phyloP scores from a whole-genome alignment of 192 early-diverging fungal species.

The Allomyces javanicus region DNA sequence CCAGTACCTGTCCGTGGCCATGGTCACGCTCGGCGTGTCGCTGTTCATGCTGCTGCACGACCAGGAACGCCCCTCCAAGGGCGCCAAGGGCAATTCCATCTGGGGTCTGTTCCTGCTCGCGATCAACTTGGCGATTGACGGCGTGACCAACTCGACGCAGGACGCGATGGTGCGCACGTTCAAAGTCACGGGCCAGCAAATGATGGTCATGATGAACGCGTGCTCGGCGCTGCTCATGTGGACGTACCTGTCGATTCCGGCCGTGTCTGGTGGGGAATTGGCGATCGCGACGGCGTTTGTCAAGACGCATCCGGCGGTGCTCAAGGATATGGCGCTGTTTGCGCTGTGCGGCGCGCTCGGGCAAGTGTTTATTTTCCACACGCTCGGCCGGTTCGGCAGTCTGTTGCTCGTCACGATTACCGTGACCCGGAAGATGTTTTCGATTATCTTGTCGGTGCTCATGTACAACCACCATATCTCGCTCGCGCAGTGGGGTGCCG shows the following conservation, averaged over 20 bases:
- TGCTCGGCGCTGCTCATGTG: constrained; percentile 53
- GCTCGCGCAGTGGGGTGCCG: constrained; percentile 64
- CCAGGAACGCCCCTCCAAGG: constrained; percentile 21
- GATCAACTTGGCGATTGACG: constrained; percentile 79
- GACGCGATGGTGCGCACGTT: constrained; percentile 78
- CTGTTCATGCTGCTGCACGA: constrained; percentile 77
- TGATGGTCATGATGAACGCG: constrained; percentile 96
- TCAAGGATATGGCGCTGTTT: constrained; percentile 72
- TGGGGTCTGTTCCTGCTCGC: constrained; percentile 64
- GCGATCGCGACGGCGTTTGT: constrained; percentile 51
- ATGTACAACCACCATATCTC: constrained; percentile 65
- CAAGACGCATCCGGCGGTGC: constrained; percentile 51
- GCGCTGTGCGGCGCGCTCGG: constrained; percentile 79
- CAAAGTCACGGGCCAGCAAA: constrained; percentile 66
- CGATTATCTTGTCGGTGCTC: constrained; percentile 77
- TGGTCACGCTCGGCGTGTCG: constrained; percentile 82
- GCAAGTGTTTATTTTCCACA: constrained; percentile 97
- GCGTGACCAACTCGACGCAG: constrained; percentile 87
- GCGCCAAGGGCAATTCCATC: constrained; percentile 34
- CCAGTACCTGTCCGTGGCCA: constrained; percentile 67
- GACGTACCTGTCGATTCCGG: constrained; percentile 31
- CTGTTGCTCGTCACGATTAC: constrained; percentile 81
- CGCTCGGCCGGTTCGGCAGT: constrained; percentile 73
- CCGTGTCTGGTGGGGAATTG: constrained; percentile 49
- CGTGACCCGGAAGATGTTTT: constrained; percentile 90